A percentile compares a stretch with the other conserved stretches of the same genome.
phyloP scores from a whole-genome alignment of 495 filamentous ascomycete species.

The Penicillium roqueforti region DNA sequence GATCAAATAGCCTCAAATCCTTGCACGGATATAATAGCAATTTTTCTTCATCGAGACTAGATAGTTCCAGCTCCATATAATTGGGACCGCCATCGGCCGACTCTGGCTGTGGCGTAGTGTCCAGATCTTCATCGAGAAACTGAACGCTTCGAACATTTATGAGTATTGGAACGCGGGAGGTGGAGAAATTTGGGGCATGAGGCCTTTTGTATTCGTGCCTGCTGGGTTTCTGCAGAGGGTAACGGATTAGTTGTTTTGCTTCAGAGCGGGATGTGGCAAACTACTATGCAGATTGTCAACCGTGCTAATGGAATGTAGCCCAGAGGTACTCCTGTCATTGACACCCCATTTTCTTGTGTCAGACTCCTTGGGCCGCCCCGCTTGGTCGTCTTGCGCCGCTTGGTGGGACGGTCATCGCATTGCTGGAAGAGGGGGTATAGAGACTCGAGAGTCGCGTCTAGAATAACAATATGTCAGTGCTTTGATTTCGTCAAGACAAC shows the following conservation, averaged over 20 bases:
- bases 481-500: neutral
- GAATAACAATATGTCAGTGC: constrained; percentile 11
- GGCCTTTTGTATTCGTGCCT: neutral
- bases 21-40: constrained; percentile 19
- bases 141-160: constrained; percentile 7
- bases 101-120: neutral
- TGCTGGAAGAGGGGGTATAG: constrained; percentile 25
- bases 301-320: constrained; percentile 40
- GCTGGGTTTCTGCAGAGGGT: constrained; percentile 20
- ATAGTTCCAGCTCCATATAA: constrained; percentile 18
- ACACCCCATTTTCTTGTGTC: constrained; percentile 16
- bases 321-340: constrained; percentile 19
- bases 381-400: constrained; percentile 36
- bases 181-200: neutral
- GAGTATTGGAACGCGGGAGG: constrained; percentile 20
- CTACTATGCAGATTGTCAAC: constrained; percentile 32
- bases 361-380: constrained; percentile 22
- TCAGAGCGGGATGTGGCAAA: constrained; percentile 4
- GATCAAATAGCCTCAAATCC: constrained; percentile 13
- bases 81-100: constrained; percentile 5
- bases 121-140: neutral
- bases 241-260: constrained; percentile 6
- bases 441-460: constrained; percentile 26
- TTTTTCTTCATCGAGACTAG: constrained; percentile 8
- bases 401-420: constrained; percentile 22